Percentiles rank a stretch among this genome's conserved stretches.
phyloP scores from a whole-genome alignment of 1,284 basidiomycete genomes.

The Ustilago crameri region DNA sequence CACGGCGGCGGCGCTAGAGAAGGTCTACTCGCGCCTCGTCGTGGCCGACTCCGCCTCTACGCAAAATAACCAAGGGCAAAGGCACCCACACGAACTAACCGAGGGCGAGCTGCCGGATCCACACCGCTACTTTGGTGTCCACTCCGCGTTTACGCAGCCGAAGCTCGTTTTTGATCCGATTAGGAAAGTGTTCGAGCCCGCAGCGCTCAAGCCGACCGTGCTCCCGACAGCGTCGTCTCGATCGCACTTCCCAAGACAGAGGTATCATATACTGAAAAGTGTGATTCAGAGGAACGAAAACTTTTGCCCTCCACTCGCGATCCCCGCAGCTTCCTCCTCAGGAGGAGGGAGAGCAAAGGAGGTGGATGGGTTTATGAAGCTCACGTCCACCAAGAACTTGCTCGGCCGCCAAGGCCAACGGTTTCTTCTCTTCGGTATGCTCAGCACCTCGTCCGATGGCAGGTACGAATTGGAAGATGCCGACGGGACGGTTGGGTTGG shows the following conservation, averaged over 20 bases:
- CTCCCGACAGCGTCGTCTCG: constrained; percentile 50
- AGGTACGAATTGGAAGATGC: constrained; percentile 90
- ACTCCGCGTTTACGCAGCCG: constrained; percentile 95
- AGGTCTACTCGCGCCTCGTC: constrained; percentile 62
- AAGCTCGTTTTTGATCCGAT: constrained; percentile 87
- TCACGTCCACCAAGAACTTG: constrained; percentile 95
- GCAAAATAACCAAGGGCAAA: too few relatives aligned
- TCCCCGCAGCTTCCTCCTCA: constrained; percentile 19
- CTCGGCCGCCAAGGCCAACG: constrained; percentile 88
- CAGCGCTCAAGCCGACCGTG: constrained; percentile 24
- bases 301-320: constrained; percentile 63
- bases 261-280: constrained; percentile 57
- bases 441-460: constrained; percentile 88
- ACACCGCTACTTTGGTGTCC: constrained; percentile 82
- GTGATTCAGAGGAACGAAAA: constrained; percentile 65
- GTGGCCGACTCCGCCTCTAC: constrained; percentile 59
- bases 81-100: constrained; percentile 46
- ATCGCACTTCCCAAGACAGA: constrained; percentile 49
- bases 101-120: constrained; percentile 78
- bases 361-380: constrained; percentile 69
- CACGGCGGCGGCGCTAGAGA: constrained; percentile 54
- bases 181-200: constrained; percentile 79
- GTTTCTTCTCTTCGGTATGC: constrained; percentile 93
- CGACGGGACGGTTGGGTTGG: constrained; percentile 88
- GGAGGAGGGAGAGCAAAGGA: constrained; percentile 10